These are phyloP conservation scores for Passiflora organensis DNA, from an alignment of 345 rosid genomes.

Conservation along the genomic window DNA sequence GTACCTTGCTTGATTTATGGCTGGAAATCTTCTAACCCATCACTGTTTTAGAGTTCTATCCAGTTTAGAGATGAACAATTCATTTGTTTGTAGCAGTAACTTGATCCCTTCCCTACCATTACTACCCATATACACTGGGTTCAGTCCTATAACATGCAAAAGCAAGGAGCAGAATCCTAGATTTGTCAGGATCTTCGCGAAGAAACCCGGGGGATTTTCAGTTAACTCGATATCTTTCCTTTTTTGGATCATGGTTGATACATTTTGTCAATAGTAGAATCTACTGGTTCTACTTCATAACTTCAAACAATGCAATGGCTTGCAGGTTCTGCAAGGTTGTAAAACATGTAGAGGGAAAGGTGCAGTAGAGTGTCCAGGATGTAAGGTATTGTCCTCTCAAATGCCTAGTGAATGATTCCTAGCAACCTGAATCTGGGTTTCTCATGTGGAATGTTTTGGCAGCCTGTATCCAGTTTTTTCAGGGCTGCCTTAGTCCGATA, in stretches of 20 bases:
- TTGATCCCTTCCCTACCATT: neutral
- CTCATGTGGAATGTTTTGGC: neutral
- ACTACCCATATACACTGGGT: neutral
- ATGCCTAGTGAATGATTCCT: neutral
- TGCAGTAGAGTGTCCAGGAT: conserved; percentile 74
- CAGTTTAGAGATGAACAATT: neutral
- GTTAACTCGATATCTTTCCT: conserved; percentile 42
- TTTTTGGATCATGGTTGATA: neutral
- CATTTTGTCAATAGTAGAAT: neutral
- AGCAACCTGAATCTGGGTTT: neutral
- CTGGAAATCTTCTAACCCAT: no score
- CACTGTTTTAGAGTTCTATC: neutral
- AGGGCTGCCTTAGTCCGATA: no score
- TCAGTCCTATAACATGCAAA: neutral
- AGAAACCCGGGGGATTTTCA: conserved; percentile 45
- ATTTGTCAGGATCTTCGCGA: conserved; percentile 27
- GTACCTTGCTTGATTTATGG: no score
- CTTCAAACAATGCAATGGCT: neutral
- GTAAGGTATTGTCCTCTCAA: conserved; percentile 42
- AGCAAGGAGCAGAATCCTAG: conserved; percentile 6
- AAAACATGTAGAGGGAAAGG: conserved; percentile 62
- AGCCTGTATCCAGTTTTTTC: neutral
- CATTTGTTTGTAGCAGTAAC: neutral
- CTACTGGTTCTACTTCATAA: no score
- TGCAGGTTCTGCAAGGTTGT: conserved; percentile 52